Conservation (phyloP, 768 basidiomycete species). For the Candolleomyces eurysporus region DNA sequence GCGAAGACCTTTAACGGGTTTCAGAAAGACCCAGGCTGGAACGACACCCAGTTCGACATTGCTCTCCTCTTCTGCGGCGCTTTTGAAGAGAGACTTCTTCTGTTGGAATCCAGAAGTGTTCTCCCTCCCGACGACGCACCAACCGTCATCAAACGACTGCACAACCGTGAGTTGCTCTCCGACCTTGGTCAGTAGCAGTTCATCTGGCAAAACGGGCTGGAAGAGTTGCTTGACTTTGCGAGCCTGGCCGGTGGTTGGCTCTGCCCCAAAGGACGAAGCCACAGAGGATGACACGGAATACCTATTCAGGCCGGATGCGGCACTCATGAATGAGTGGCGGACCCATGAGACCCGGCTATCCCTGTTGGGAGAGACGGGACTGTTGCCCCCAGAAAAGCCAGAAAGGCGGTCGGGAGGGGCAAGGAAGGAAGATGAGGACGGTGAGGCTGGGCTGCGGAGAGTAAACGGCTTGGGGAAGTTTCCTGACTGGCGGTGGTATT, state of each 20-base stretch:
- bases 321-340: slow-evolving; percentile 30
- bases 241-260: slow-evolving; percentile 29
- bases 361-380: slow-evolving; percentile 14
- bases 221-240: slow-evolving; percentile 67
- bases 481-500: slow-evolving; percentile 42
- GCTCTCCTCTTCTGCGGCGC: slow-evolving; percentile 11
- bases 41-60: slow-evolving; percentile 67
- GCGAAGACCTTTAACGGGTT: slow-evolving; percentile 55
- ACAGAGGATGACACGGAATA: slow-evolving; percentile 38
- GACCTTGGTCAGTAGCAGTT: slow-evolving; percentile 49
- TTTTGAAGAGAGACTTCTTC: slow-evolving; percentile 41
- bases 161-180: slow-evolving; percentile 65
- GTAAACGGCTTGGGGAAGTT: slow-evolving; percentile 41
- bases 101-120: slow-evolving; percentile 25
- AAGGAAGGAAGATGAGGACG: slow-evolving; percentile 17
- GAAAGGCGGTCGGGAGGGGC: slow-evolving; percentile 2
- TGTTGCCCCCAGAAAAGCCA: slow-evolving; percentile 1
- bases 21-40: slow-evolving; percentile 76
- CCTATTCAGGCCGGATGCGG: slow-evolving; percentile 24
- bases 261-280: slow-evolving; percentile 32
- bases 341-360: slow-evolving; percentile 20
- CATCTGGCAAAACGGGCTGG: slow-evolving; percentile 70
- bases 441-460: slow-evolving; percentile 27
- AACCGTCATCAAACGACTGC: slow-evolving; percentile 74
- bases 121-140: slow-evolving; percentile 71